phyloP scores from a whole-genome alignment of 2,329 filamentous ascomycete species.

The Penicillium sp. region DNA sequence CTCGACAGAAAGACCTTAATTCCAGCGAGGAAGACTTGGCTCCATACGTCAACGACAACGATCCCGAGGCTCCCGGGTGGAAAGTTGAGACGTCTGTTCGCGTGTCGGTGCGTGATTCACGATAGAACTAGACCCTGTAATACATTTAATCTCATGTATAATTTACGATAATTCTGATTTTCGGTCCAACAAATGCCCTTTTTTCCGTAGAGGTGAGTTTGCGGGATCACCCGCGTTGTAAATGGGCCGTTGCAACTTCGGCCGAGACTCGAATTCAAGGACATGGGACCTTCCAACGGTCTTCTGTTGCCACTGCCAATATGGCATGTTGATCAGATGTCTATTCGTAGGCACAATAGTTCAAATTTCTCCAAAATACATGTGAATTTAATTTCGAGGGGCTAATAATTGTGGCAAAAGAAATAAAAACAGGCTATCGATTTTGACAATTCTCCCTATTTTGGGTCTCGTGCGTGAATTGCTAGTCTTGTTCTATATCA shows the following conservation, averaged over 20 bases:
- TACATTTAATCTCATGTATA: background rate
- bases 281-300: no score
- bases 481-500: background rate
- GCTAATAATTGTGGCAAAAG: background rate
- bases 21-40: constrained; percentile 25
- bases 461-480: background rate
- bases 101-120: constrained; percentile 19
- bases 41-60: background rate
- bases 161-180: background rate
- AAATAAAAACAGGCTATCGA: background rate
- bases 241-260: background rate
- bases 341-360: background rate
- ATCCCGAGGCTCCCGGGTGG: constrained; percentile 7
- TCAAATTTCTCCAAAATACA: background rate
- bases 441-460: background rate
- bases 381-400: background rate
- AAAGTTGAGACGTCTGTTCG: constrained; percentile 22
- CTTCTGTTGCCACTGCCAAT: background rate
- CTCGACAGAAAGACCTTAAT: constrained; percentile 7
- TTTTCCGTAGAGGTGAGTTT: no score
- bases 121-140: background rate
- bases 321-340: no score
- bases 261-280: no score
- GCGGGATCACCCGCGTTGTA: background rate
- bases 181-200: background rate